Evolutionary conservation across 768 basidiomycete species (phyloP), one percentile per base, ranked within the genome.

Genomic region (Boletellus ananiceps): DNA sequence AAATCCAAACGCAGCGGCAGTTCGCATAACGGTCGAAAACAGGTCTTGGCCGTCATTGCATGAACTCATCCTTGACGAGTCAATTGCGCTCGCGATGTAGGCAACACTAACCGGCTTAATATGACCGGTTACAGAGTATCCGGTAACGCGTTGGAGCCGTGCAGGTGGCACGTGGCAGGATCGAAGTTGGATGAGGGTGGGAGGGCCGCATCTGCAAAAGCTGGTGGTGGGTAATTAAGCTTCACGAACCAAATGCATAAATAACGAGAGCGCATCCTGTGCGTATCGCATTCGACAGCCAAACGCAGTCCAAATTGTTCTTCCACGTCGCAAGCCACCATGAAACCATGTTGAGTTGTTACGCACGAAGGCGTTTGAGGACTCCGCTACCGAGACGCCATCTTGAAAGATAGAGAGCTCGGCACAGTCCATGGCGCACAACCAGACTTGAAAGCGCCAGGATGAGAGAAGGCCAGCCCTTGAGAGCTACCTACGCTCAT

Each of bases 291-390:
- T 59, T 66, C 66, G 35, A 54, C 54, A 49, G 37, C 47, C 61
- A 56, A 45, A 21, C 49, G 45, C 55, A 40, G 47, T 57, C 55
- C 63, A 49, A 37, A 19, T 52, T 52, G 54, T 16, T 46, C 6
- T 43, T 62, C 65, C 64, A 55, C 44, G 15, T 50, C 47, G 56
- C 69, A 58, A 60, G 31, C 57, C 63, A 61, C 62, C 66, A 37
- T 67, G 71, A 70, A 75, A 78, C 80, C 80, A 81, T 73, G 75
- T 60, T 63, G 62, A 60, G 76, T 77, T 78, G 63, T 70, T 73
- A 77, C 74, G 77, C 67, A 56, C 67, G 65, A 68, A 71, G 67
- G 68, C 76, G 71, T 73, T 81, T 81, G 55, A 71, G 74, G 67
- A 67, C 71, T 70, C 70, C 72, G 48, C 57, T 71, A 57, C 59